Percentiles rank a stretch among this genome's conserved stretches.
These are phyloP conservation scores for Bacidia rubella DNA, from an alignment of 495 filamentous ascomycete species.

Conservation along the genomic window DNA sequence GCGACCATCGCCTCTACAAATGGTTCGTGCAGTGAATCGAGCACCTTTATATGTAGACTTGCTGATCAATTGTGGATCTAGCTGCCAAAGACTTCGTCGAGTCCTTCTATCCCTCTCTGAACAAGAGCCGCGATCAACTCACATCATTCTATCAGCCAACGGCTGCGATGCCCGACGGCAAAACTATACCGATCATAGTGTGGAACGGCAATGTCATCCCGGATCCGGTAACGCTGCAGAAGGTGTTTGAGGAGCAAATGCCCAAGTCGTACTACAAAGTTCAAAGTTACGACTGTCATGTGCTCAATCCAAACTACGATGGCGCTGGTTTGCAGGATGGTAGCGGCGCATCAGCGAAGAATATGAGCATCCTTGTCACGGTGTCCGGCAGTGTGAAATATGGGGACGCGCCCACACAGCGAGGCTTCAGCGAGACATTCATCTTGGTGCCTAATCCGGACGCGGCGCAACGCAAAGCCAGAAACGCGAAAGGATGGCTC, in stretches of 20 bases:
- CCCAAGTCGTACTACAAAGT: slow-evolving; percentile 48
- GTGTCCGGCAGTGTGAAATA: slow-evolving; percentile 56
- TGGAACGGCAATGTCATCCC: slow-evolving; percentile 52
- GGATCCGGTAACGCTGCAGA: slow-evolving; percentile 43
- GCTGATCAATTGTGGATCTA: no score
- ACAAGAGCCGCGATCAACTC: slow-evolving; percentile 38
- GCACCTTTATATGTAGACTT: slow-evolving; percentile 3
- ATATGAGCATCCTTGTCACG: slow-evolving; percentile 56
- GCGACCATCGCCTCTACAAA: slow-evolving; percentile 37
- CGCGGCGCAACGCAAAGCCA: slow-evolving; percentile 31
- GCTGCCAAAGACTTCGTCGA: slow-evolving; percentile 40
- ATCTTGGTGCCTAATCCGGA: slow-evolving; percentile 65
- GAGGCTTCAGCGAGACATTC: slow-evolving; percentile 61
- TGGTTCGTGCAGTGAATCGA: slow-evolving; percentile 25
- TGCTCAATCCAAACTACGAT: slow-evolving; percentile 52
- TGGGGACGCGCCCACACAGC: slow-evolving; percentile 40
- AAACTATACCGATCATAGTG: slow-evolving; percentile 37
- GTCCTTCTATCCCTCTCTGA: slow-evolving; percentile 40
- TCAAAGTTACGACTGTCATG: slow-evolving; percentile 56
- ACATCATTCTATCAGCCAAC: slow-evolving; percentile 42
- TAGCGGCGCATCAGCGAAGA: slow-evolving; percentile 29
- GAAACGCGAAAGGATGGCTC: slow-evolving; percentile 39
- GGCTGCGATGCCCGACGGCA: slow-evolving; percentile 27
- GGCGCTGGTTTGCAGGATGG: slow-evolving; percentile 26
- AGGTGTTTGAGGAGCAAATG: slow-evolving; percentile 49